Evolutionary conservation across 176 grass and related monocot species (phyloP), one percentile per base, ranked within the genome.

Genomic region (Typha latifolia): DNA sequence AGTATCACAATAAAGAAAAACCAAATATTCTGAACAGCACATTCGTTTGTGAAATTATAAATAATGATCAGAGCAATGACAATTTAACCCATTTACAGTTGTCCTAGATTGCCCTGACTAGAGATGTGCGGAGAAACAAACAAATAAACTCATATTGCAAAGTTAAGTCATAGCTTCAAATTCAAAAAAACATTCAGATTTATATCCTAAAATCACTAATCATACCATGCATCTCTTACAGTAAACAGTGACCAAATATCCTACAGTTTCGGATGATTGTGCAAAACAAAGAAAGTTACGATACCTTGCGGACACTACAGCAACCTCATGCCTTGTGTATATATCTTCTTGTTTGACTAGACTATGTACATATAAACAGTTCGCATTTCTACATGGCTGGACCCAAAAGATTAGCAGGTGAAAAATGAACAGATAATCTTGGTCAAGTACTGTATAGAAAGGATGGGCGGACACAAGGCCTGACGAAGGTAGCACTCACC

Each of bases 331-430:
- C 62, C 79, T 90, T 27, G 14, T 85, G 71, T 82, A 90, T 49
- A 82, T 82, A 82, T 90, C 82, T 85, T 90, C 82, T 51, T 69
- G 8, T 34, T 64, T 19, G 49, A 78, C 82, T 72, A 72, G 72
- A 52, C 79, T 12, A 72, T 90, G 86, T 50, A 90, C 73, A 82
- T 85, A 90, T 3, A 79, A 76, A 82, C 86, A 90, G 69, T 82
- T 76, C 73, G 75, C n/a, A 29, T 82, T 90, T 49, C 22, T 62
- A 73, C 86, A 90, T 59, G 49, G 68, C 86, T 90, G 72, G 16
- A 79, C 32, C 49, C 66, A 61, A 53, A 70, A 75, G 7, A 77
- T 13, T 13, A 72, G 21, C 68, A 73, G 1, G 37, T 43, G 37
- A 43, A 43, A 43, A 43, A 43, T 43, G 37, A 43, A 43, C 8